These are phyloP conservation scores for Tolypocladium inflatum DNA, from an alignment of 2,329 filamentous ascomycete species.

Conservation along the genomic window DNA sequence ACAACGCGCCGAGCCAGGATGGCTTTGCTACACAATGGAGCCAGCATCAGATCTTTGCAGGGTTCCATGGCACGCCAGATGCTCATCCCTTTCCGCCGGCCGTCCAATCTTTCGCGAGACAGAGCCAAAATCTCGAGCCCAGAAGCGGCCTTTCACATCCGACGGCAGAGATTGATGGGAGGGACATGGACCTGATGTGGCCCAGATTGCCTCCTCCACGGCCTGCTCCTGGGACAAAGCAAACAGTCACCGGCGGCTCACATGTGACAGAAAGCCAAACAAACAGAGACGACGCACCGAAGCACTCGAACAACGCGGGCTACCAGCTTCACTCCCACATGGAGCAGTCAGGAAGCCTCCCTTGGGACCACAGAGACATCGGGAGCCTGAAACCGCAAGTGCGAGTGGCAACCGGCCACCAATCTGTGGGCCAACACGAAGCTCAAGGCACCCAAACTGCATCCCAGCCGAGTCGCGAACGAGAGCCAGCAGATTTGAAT, in stretches of 20 bases:
- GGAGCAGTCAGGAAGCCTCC: background rate
- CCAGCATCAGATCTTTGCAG: background rate
- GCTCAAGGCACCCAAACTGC: background rate
- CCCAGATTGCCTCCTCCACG: background rate
- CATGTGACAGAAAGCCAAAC: background rate
- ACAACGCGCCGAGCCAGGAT: background rate
- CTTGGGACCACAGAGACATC: background rate
- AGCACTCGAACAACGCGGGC: background rate
- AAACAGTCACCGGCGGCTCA: background rate
- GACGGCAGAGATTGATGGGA: background rate
- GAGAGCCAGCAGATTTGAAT: background rate
- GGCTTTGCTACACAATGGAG: background rate
- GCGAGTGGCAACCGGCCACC: background rate
- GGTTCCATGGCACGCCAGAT: background rate
- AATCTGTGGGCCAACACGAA: background rate
- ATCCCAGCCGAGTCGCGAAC: background rate
- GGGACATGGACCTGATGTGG: background rate
- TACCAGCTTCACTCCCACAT: background rate
- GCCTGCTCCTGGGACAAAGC: background rate
- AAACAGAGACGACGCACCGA: background rate
- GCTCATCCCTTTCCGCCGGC: no score
- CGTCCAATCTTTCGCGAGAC: background rate
- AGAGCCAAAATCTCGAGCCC: background rate
- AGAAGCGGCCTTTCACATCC: background rate
- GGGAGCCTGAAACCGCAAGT: background rate